Conservation (phyloP, 2,329 filamentous ascomycete species). For the Fusarium euwallaceae region DNA sequence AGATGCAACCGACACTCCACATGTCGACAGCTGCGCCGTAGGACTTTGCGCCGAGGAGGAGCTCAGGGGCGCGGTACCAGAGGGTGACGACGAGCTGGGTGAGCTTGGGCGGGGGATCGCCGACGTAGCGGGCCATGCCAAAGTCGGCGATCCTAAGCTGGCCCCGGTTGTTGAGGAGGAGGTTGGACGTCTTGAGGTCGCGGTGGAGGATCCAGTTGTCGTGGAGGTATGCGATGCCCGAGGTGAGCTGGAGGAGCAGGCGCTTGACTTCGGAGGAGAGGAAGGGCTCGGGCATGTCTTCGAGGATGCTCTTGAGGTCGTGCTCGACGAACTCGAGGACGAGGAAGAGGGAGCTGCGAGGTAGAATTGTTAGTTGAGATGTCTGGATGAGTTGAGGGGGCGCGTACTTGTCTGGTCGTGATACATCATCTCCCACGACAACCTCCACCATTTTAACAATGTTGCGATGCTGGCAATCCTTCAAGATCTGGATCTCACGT, state of each 20-base stretch:
- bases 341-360: conserved; percentile 78
- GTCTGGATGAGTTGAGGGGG: conserved; percentile 8
- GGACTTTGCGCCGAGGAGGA: conserved; percentile 82
- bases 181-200: conserved; percentile 93
- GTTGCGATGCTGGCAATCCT: conserved; percentile 83
- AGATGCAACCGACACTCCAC: conserved; percentile 97
- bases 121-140: conserved; percentile 94
- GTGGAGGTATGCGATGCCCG: conserved; percentile 88
- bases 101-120: conserved; percentile 81
- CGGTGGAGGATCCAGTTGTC: conserved; percentile 91
- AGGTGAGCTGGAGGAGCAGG: conserved; percentile 83
- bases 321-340: conserved; percentile 99
- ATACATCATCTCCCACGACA: conserved; percentile 77
- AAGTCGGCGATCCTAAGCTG: conserved; percentile 97
- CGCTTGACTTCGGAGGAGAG: conserved; percentile 93
- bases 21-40: conserved; percentile 88
- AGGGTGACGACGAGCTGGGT: conserved; percentile 96
- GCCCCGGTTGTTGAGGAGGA: conserved; percentile 95
- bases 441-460: conserved; percentile 87
- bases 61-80: conserved; percentile 95
- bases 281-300: conserved; percentile 95
- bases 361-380: conserved; percentile 28
- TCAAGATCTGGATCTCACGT: conserved; percentile 92
- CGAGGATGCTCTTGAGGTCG: conserved; percentile 92
- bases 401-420: conserved; percentile 66